These are phyloP conservation scores for Niveomyces coronatus DNA, from an alignment of 2,329 filamentous ascomycete species.

Conservation along the genomic window DNA sequence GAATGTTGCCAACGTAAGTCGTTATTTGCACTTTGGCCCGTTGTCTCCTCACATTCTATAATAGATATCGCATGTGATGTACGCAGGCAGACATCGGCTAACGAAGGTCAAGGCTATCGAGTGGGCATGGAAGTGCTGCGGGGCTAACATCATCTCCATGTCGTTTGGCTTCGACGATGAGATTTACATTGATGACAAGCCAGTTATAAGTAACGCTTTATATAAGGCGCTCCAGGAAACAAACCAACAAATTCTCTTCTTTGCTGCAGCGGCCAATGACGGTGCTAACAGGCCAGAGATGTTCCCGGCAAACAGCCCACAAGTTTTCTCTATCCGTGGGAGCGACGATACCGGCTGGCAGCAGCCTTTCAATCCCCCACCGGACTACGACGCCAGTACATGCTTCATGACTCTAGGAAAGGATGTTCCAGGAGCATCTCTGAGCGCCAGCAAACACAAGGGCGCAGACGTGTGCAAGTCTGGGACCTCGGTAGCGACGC, in stretches of 20 bases:
- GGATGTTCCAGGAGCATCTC: background rate
- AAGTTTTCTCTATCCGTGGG: background rate
- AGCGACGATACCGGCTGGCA: background rate
- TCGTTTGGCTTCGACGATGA: background rate
- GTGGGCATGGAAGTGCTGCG: background rate
- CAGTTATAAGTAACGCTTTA: background rate
- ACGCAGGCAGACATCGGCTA: too few species aligned
- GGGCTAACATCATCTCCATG: background rate
- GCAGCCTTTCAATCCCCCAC: background rate
- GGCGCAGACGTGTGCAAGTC: background rate
- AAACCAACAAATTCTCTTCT: background rate
- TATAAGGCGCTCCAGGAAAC: background rate
- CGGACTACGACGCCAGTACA: background rate
- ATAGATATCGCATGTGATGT: too few species aligned
- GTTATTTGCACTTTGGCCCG: too few species aligned
- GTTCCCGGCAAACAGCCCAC: background rate
- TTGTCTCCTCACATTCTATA: too few species aligned
- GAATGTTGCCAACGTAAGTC: background rate
- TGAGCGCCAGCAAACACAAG: background rate
- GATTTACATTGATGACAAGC: too few species aligned
- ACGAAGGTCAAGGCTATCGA: background rate
- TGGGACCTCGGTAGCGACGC: background rate
- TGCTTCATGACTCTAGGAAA: background rate
- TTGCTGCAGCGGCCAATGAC: background rate
- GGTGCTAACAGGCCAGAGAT: background rate